Evolutionary conservation across 1,284 basidiomycete genomes (phyloP), one percentile per base, ranked within the genome.

Genomic region (Phellinidium pouzarii): DNA sequence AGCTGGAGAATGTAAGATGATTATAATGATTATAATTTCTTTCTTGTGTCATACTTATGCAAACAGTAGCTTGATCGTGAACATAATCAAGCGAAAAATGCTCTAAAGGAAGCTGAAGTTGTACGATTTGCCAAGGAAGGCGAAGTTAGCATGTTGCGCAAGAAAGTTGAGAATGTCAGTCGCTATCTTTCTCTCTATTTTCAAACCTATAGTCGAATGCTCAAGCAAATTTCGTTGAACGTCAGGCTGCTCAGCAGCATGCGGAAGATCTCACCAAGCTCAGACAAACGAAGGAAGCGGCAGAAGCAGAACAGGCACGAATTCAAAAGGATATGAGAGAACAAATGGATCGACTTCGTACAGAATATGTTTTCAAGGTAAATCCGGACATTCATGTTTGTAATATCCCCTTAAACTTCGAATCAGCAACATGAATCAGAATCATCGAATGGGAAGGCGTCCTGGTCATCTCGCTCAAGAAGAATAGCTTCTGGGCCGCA

Each of bases 351-450:
- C 76, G 82, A 25, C 61, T 87, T 52, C 81, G 76, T 61, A 86
- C 86, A 0, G 79, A 86, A 56, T 76, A 79, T 44, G 70, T 74
- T 9, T 88, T 90, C 70, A 84, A 79, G 68, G 84, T 84, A 68
- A n/a, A n/a, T n/a, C n/a, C n/a, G n/a, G n/a, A n/a, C 54, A 68
- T 56, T 34, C 43, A 3, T 17, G 22, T 20, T n/a, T 22, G 4
- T n/a, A 29, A 27, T 9, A 17, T 31, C 23, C 12, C 20, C 20
- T 14, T 19, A 27, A 36, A 48, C 27, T 44, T 8, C 8, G 25
- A 31, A 23, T n/a, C 53, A 87, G 82, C 82, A 84, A 75, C 83
- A 86, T 58, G 87, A 89, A 64, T 56, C 82, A 22, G 84, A 87
- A 58, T 75, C 76, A 4, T 71, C 78, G 9, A 60, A 67, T 26